phyloP scores from a whole-genome alignment of 306 rosid species.

The Pyrus pyrifolia region DNA sequence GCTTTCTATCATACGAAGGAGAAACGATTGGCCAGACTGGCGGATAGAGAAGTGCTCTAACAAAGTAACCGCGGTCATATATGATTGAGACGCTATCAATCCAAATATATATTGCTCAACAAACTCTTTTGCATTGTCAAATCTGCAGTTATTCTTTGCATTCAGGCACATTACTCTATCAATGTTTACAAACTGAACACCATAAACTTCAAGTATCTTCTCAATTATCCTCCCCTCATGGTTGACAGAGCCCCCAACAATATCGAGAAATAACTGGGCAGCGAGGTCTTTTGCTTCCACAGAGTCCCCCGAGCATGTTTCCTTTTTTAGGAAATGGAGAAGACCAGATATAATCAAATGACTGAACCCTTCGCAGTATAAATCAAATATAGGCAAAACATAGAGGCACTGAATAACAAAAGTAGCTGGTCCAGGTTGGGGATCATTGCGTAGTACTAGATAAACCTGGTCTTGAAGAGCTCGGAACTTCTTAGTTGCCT shows the following conservation, averaged over 20 bases:
- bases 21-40: constrained; percentile 61
- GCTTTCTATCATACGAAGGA: constrained; percentile 52
- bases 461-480: constrained; percentile 75
- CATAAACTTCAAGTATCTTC: constrained; percentile 65
- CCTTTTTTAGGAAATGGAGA: constrained; percentile 52
- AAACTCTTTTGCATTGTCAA: constrained; percentile 45
- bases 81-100: constrained; percentile 56
- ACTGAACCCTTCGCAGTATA: constrained; percentile 68
- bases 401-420: constrained; percentile 74
- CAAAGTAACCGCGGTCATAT: constrained; percentile 62
- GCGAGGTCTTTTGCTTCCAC: constrained; percentile 53
- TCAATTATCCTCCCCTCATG: constrained; percentile 66
- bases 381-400: constrained; percentile 63
- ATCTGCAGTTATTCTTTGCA: constrained; percentile 26
- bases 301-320: constrained; percentile 29
- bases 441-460: constrained; percentile 72
- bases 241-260: constrained; percentile 56
- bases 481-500: constrained; percentile 82
- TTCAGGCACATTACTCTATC: constrained; percentile 53
- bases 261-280: constrained; percentile 56
- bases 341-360: constrained; percentile 77
- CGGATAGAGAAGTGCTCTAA: constrained; percentile 71
- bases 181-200: constrained; percentile 52
- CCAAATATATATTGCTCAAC: constrained; percentile 53
- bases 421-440: constrained; percentile 80